phyloP scores from a whole-genome alignment of 1,284 basidiomycete species.

The Austroboletus novae-zelandiae region DNA sequence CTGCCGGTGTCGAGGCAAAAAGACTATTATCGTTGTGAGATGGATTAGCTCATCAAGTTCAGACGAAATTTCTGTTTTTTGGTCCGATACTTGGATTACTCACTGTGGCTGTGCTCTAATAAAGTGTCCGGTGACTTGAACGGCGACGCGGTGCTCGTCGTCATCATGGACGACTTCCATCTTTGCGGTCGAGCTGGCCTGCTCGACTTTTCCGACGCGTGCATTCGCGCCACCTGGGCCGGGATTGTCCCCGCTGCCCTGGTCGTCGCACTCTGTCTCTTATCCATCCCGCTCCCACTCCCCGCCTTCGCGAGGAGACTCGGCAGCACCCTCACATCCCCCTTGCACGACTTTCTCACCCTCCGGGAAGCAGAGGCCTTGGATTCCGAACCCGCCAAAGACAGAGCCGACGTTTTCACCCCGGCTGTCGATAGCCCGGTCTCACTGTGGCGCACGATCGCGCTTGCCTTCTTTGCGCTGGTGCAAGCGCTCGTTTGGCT shows the following conservation, averaged over 20 bases:
- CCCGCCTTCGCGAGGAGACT: slow-evolving; percentile 22
- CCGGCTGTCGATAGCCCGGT: slow-evolving; percentile 17
- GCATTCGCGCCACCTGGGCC: slow-evolving; percentile 57
- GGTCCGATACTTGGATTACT: background rate
- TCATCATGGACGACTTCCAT: slow-evolving; percentile 6
- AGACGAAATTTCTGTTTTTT: background rate
- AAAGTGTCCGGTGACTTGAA: background rate
- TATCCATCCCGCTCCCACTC: slow-evolving; percentile 35
- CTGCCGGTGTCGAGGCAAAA: background rate
- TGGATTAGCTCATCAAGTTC: slow-evolving; percentile 6
- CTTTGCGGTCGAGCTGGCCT: slow-evolving; percentile 33
- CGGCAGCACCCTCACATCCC: slow-evolving; percentile 19
- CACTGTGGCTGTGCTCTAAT: background rate
- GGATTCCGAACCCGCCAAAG: slow-evolving; percentile 6
- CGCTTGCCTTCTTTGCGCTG: slow-evolving; percentile 48
- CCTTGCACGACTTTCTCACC: slow-evolving; percentile 41
- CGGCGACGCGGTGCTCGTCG: background rate
- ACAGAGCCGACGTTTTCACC: background rate
- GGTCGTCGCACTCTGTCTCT: slow-evolving; percentile 45
- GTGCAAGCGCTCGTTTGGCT: slow-evolving; percentile 45
- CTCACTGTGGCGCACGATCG: slow-evolving; percentile 55
- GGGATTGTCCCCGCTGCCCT: slow-evolving; percentile 50
- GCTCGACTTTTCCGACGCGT: slow-evolving; percentile 48
- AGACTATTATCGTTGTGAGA: background rate
- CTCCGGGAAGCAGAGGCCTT: slow-evolving; percentile 48